Evolutionary conservation across 345 rosid species (phyloP).

Genomic region (Boechera stricta): DNA sequence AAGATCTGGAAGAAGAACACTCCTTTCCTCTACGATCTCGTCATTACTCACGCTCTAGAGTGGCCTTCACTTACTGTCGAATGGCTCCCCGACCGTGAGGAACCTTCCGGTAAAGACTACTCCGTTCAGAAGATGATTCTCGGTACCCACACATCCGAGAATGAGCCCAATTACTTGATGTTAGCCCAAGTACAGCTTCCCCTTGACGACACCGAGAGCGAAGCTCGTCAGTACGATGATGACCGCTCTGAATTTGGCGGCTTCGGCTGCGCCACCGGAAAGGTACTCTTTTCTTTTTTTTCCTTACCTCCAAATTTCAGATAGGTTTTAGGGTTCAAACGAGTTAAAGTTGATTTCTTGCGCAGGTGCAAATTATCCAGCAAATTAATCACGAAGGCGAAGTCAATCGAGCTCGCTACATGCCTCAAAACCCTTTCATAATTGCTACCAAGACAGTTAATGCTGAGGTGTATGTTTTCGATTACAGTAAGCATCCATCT

Average conservation of each 20-base stretch:
- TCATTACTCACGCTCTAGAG: constrained; percentile 95
- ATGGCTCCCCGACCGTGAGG: constrained; percentile 94
- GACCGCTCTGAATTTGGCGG: constrained; percentile 83
- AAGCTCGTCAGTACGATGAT: constrained; percentile 92
- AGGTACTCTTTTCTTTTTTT: constrained; percentile 51
- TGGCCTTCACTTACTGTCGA: constrained; percentile 99
- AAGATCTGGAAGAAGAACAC: constrained; percentile 99
- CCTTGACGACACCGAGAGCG: constrained; percentile 87
- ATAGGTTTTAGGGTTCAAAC: constrained; percentile 5
- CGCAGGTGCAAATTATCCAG: constrained; percentile 92
- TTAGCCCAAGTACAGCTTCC: constrained; percentile 98
- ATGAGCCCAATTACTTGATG: constrained; percentile 96
- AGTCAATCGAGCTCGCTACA: constrained; percentile 96
- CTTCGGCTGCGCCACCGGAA: constrained; percentile 87
- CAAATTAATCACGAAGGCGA: constrained; percentile 98
- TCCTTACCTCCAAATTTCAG: background rate
- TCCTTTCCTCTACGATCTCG: constrained; percentile 94
- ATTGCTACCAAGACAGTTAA: constrained; percentile 97
- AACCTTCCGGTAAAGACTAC: constrained; percentile 93
- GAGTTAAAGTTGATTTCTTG: constrained; percentile 9
- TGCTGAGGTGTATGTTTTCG: constrained; percentile 94
- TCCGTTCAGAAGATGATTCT: constrained; percentile 97
- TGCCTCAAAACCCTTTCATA: constrained; percentile 91
- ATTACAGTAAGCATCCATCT: constrained; percentile 90
- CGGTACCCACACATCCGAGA: constrained; percentile 98